Evolutionary conservation across 2,329 filamentous ascomycete genomes (phyloP).

Genomic region (Metarhizium humberi): DNA sequence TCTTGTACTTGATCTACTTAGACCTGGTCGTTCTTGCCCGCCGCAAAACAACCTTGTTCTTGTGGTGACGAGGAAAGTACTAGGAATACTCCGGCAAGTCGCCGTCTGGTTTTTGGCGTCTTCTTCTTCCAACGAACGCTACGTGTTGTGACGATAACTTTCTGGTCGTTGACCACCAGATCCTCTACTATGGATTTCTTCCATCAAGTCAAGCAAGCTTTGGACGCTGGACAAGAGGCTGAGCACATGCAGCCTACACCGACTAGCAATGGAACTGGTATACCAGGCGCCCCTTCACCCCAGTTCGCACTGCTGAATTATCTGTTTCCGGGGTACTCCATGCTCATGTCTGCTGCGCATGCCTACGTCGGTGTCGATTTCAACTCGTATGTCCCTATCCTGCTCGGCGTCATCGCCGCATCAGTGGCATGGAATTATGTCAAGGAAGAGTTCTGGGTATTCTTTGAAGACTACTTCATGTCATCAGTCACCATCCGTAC

Average conservation of each 20-base stretch:
- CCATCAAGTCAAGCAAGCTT: neutral
- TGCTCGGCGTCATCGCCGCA: slow-evolving; percentile 40
- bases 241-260: slow-evolving; percentile 1
- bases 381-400: slow-evolving; percentile 49
- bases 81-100: too few species aligned
- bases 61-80: too few species aligned
- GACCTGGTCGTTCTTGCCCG: too few species aligned
- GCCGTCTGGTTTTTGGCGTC: too few species aligned
- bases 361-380: slow-evolving; percentile 53
- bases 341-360: slow-evolving; percentile 42
- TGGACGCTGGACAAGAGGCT: neutral
- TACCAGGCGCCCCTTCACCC: slow-evolving; percentile 15
- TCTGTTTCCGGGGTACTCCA: slow-evolving; percentile 57
- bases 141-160: too few species aligned
- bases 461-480: slow-evolving; percentile 48
- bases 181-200: slow-evolving; percentile 7
- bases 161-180: neutral
- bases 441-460: slow-evolving; percentile 34
- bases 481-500: slow-evolving; percentile 56
- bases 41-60: too few species aligned
- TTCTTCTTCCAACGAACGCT: too few species aligned
- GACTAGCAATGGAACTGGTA: slow-evolving; percentile 8
- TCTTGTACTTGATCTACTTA: too few species aligned
- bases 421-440: slow-evolving; percentile 45
- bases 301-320: slow-evolving; percentile 46